Evolutionary conservation across 2,329 filamentous ascomycete species (phyloP).

Genomic region (Blastomyces silverae): DNA sequence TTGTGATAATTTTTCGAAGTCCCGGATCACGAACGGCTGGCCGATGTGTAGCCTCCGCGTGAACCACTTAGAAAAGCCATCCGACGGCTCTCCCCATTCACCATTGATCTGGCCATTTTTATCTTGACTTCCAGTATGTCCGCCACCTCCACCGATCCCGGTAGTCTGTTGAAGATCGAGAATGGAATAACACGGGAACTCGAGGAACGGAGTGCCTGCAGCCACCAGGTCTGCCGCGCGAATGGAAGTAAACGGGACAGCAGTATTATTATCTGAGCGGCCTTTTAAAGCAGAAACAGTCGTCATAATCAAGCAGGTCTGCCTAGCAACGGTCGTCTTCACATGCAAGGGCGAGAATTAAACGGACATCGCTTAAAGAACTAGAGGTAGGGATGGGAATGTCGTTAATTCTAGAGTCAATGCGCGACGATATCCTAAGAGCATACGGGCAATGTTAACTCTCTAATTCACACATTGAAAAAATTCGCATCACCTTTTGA

Average conservation of each 20-base stretch:
- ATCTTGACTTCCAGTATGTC: not conserved
- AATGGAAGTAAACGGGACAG: not conserved
- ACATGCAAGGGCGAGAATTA: not conserved
- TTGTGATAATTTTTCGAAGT: conserved; percentile 29
- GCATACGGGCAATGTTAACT: not conserved
- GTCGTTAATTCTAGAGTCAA: not conserved
- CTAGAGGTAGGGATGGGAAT: not conserved
- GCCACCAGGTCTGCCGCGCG: conserved; percentile 24
- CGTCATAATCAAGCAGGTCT: conserved; percentile 1
- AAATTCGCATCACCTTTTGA: not conserved
- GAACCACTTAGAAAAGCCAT: conserved; percentile 26
- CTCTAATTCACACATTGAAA: not conserved
- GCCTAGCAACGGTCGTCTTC: not conserved
- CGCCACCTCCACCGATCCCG: not conserved
- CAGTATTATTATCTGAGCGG: not conserved
- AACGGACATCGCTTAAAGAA: conserved; percentile 1
- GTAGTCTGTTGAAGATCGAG: conserved; percentile 22
- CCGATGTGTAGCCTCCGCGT: conserved; percentile 29
- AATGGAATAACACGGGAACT: conserved; percentile 30
- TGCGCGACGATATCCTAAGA: not conserved
- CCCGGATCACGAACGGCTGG: conserved; percentile 32
- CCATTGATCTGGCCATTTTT: not conserved
- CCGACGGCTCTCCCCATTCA: not conserved
- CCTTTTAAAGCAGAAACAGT: conserved; percentile 1
- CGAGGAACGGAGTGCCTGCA: conserved; percentile 27